Base-by-base conservation (phyloP, 2,329 filamentous ascomycete genomes). In the Zasmidium citrigriseum region DNA sequence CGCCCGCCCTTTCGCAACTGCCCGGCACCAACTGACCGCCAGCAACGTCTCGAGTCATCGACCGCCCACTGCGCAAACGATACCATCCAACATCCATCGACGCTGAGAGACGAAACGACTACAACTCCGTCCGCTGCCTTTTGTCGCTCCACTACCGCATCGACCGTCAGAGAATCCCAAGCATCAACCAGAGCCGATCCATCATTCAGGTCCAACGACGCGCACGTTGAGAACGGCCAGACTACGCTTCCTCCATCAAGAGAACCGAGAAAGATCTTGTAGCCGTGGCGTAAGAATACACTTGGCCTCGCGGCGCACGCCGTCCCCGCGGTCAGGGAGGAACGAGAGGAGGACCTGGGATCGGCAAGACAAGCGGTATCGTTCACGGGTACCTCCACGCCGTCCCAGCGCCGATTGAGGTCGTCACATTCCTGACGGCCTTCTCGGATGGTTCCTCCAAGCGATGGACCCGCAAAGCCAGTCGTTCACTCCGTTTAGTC, bases 381-480 rank as follows among this genome's bases (percentile, higher is more conserved):
- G 12, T 41, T n/a, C 4, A 4, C 34, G 34, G 34, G 18, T n/a
- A 10, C 16, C 7, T 7, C 4, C 5, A n/a, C 5, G 34, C 12
- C 34, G 12, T 41, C 34, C 34, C 7, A 41, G 20, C 54, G 41
- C 54, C 57, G 29, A 46, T 27, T 22, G 25, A 58, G 62, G 62
- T 52, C 54, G 59, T 57, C 62, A 52, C 46, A 50, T 49, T 27
- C 24, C 29, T 24, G 57, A 55, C 60, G 45, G 55, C 58, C 52
- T 21, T 29, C 21, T 64, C 62, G 64, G 55, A 68, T 68, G 66
- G 50, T 57, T 52, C 54, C 57, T 45, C 60, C 58, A 57, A 57
- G 65, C 61, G 59, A 87, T 87, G 85, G 85, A 87, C 80, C 82
- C 84, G 65, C 83, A 86, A 76, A 86, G 76, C 67, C 74, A 81